Evolutionary conservation across 257 asterid genomes (phyloP), one percentile per base, ranked within the genome.

Genomic region (Striga asiatica): DNA sequence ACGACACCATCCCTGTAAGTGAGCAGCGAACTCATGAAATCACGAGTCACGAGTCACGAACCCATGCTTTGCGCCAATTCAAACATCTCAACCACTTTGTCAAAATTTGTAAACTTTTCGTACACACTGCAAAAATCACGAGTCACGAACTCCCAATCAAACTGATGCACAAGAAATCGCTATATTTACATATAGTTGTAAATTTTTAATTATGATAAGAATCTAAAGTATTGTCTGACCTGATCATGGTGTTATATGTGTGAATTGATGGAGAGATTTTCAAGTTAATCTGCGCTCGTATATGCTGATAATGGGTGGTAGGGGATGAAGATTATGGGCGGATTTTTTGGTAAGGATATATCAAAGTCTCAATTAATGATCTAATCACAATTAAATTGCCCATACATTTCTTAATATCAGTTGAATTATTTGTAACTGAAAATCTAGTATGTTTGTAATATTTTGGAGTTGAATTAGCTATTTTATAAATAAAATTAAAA

Each of bases 171-270:
- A 9, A 18, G 20, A 31, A 22, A 16, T 42, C n/a, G 11, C 35
- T 59, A 45, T 31, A 8, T 54, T 50, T 60, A 41, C 31, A 19
- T 19, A 50, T 32, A 58, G 43, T 22, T n/a, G n/a, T n/a, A n/a
- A n/a, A n/a, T n/a, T 65, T 8, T 12, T 52, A 60, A 34, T 45
- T 20, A 24, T 8, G 22, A 21, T 34, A 34, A 64, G 38, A 52
- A 34, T 12, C 28, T 23, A 46, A 50, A 49, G 31, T 45, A 31
- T n/a, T 42, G 48, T 54, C 66, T 64, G 32, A 86, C 96, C 98
- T 89, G 76, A 91, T 91, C 98, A 91, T 84, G 69, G 93, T 80
- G 76, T 77, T 87, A 69, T 80, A 84, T 42, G 98, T 91, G 73
- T 84, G 94, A 62, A 87, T 68, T 23, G 96, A 79, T 32, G 89